Evolutionary conservation across 2,329 filamentous ascomycete species (phyloP), one percentile per base, ranked within the genome.

Genomic region (Pochonia chlamydosporia): DNA sequence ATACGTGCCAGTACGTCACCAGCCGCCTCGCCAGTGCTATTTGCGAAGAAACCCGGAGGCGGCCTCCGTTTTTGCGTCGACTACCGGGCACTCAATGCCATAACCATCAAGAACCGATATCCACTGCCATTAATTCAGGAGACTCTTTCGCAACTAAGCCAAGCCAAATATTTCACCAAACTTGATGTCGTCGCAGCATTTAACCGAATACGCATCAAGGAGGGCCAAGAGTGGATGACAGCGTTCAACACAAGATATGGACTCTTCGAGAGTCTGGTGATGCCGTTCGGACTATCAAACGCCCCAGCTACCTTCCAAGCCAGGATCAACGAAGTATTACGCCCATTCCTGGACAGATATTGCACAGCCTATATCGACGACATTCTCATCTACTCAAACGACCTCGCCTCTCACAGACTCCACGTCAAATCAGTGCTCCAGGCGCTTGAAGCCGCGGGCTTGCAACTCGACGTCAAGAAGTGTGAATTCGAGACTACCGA

Each of bases 291-390:
- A 33, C 14, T 33, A 14, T 33, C 30, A 33, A 33, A 33, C 30
- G 30, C 30, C 30, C 30, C 30, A n/a, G 30, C 30, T 33, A 33
- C 30, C 30, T 33, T 33, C 30, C 30, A 33, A 33, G 30, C 28
- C 5, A 16, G 28, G 11, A 49, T 46, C 26, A 44, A 46, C 26
- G 21, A 46, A 13, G 28, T 33, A 11, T 23, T 46, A n/a, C 21
- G 36, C 1, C 36, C 24, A 20, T 46, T 31, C 25, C 30, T 49
- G 13, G 48, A 49, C 21, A 39, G 26, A 21, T 46, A 40, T 26
- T 49, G 23, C 33, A 39, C 44, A 2, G 44, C 40, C 14, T 49
- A 49, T 28, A 36, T 49, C 18, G 44, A 49, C 36, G 48, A 44
- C 24, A 44, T 49, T 14, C 26, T 49, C 5, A 47, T 47, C 30